Evolutionary conservation across 306 rosid genomes (phyloP).

Genomic region (Castanopsis chinensis): DNA sequence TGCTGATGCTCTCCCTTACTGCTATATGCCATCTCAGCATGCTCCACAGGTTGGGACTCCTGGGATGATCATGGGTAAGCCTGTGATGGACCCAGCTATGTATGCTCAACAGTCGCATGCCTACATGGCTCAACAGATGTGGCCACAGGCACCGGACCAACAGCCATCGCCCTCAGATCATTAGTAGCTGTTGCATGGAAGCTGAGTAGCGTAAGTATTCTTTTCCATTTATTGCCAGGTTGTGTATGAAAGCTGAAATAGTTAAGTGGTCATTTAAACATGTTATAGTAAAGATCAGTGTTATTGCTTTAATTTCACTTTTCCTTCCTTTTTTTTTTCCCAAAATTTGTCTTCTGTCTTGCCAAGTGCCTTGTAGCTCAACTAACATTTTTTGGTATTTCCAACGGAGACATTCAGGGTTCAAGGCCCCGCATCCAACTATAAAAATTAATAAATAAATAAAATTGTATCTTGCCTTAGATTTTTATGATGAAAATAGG

Average conservation of each 20-base stretch:
- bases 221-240: conserved; percentile 8
- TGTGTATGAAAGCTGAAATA: conserved; percentile 27
- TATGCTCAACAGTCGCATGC: conserved; percentile 51
- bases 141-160: conserved; percentile 51
- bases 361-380: too few species aligned
- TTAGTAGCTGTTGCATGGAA: conserved; percentile 26
- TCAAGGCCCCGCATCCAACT: too few species aligned
- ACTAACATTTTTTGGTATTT: too few species aligned
- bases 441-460: too few species aligned
- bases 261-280: conserved; percentile 1
- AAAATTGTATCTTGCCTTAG: neutral
- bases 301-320: neutral
- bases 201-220: conserved; percentile 24
- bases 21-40: conserved; percentile 51
- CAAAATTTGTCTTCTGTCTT: neutral
- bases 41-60: conserved; percentile 47
- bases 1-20: conserved; percentile 42
- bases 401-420: too few species aligned
- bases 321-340: neutral
- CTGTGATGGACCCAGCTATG: conserved; percentile 50
- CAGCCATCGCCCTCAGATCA: conserved; percentile 53
- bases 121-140: conserved; percentile 58
- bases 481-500: neutral
- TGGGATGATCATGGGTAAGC: conserved; percentile 61
- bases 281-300: conserved; percentile 12